phyloP scores from a whole-genome alignment of 2,329 filamentous ascomycete genomes.

The Aspergillus jensenii region DNA sequence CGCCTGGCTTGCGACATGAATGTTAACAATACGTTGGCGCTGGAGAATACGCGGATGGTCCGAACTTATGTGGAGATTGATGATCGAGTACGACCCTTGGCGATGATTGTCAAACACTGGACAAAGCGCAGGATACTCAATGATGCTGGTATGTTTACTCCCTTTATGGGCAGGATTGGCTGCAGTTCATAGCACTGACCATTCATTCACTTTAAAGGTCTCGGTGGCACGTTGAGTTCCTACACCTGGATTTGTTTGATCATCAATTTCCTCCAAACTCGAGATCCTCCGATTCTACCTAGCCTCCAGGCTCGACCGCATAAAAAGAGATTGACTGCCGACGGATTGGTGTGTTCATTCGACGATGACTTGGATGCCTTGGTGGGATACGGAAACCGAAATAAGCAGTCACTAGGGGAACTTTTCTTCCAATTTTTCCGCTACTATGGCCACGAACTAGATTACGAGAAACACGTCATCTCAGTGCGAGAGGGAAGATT shows the following conservation, averaged over 20 bases:
- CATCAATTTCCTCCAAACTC: slow-evolving; percentile 89
- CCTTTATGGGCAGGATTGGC: neutral
- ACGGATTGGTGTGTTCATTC: slow-evolving; percentile 73
- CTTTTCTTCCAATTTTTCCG: slow-evolving; percentile 96
- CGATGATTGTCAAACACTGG: slow-evolving; percentile 98
- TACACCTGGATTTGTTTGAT: slow-evolving; percentile 99
- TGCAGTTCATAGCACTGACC: slow-evolving; percentile 17
- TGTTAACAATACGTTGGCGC: slow-evolving; percentile 91
- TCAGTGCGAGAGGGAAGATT: slow-evolving; percentile 81
- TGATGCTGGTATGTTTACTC: slow-evolving; percentile 74
- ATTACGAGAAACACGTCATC: slow-evolving; percentile 80
- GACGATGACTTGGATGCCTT: slow-evolving; percentile 81
- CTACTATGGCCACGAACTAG: slow-evolving; percentile 89
- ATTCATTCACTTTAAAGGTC: slow-evolving; percentile 55
- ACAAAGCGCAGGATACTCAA: slow-evolving; percentile 90
- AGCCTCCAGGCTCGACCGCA: slow-evolving; percentile 74
- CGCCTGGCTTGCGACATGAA: slow-evolving; percentile 94
- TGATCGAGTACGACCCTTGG: slow-evolving; percentile 81
- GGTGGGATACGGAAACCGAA: slow-evolving; percentile 70
- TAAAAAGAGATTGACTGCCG: slow-evolving; percentile 59
- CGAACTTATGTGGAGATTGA: slow-evolving; percentile 95
- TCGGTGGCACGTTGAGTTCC: slow-evolving; percentile 91
- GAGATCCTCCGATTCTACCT: slow-evolving; percentile 79
- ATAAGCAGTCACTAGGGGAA: slow-evolving; percentile 78
- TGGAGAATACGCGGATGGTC: slow-evolving; percentile 98